A percentile compares a stretch with the other conserved stretches of the same genome.
phyloP scores from a whole-genome alignment of 2,329 filamentous ascomycete genomes.

The Cercospora sojina region DNA sequence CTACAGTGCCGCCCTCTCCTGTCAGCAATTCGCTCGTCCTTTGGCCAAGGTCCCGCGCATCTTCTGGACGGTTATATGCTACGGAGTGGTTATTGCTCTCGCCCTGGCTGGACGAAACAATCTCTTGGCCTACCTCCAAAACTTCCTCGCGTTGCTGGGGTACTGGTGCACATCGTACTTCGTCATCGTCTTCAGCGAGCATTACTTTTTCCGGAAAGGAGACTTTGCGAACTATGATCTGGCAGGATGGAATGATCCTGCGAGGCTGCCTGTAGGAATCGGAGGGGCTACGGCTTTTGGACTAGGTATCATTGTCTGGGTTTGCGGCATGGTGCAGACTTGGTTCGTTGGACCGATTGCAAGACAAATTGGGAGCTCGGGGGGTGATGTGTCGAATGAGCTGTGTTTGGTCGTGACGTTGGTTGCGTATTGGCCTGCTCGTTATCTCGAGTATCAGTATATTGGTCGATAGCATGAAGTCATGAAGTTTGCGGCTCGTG shows the following conservation, averaged over 20 bases:
- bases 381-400: slow-evolving; percentile 58
- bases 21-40: slow-evolving; percentile 50
- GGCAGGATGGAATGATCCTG: slow-evolving; percentile 48
- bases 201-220: slow-evolving; percentile 46
- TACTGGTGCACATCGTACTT: slow-evolving; percentile 51
- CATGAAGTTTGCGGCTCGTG: background rate
- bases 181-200: slow-evolving; percentile 48
- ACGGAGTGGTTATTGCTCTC: slow-evolving; percentile 45
- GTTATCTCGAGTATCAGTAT: slow-evolving; percentile 52
- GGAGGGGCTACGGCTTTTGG: slow-evolving; percentile 43
- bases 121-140: slow-evolving; percentile 45
- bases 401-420: slow-evolving; percentile 53
- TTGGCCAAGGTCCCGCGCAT: slow-evolving; percentile 54
- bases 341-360: slow-evolving; percentile 56
- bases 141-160: slow-evolving; percentile 49
- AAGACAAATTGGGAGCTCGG: slow-evolving; percentile 54
- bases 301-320: slow-evolving; percentile 46
- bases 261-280: slow-evolving; percentile 44
- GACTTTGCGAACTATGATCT: slow-evolving; percentile 46
- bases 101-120: slow-evolving; percentile 47
- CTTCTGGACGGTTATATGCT: slow-evolving; percentile 48
- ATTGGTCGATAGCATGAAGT: slow-evolving; percentile 38
- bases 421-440: slow-evolving; percentile 48
- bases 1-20: slow-evolving; percentile 47
- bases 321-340: slow-evolving; percentile 54